Conservation (phyloP, 345 rosid genomes). For the Zanthoxylum bungeanum region DNA sequence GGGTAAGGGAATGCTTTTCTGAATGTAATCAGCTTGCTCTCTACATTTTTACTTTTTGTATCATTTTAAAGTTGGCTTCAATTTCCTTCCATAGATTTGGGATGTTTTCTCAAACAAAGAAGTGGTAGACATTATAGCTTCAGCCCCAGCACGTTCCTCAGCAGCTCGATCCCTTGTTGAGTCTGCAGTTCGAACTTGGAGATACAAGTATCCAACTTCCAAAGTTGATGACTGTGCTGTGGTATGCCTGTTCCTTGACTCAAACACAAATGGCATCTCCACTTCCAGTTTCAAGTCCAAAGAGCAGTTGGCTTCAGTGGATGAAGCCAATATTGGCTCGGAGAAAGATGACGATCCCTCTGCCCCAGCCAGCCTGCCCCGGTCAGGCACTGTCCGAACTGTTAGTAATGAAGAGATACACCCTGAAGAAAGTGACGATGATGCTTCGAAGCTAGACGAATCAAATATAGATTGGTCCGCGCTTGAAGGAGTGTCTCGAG, state of each 20-base stretch:
- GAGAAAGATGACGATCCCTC: constrained; percentile 31
- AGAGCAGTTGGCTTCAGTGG: constrained; percentile 26
- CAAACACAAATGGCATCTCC: constrained; percentile 29
- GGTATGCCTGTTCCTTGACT: constrained; percentile 82
- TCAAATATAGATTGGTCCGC: constrained; percentile 71
- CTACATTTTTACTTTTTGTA: background rate
- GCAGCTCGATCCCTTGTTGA: constrained; percentile 85
- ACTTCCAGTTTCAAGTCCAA: constrained; percentile 35
- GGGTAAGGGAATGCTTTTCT: constrained; percentile 43
- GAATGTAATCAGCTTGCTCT: background rate
- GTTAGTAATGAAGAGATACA: constrained; percentile 31
- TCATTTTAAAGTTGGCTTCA: background rate
- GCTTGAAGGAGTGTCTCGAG: constrained; percentile 93
- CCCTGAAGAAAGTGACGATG: constrained; percentile 40
- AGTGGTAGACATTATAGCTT: constrained; percentile 76
- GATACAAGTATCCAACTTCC: constrained; percentile 84
- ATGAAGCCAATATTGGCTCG: constrained; percentile 21
- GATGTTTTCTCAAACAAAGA: constrained; percentile 91
- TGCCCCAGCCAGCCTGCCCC: constrained; percentile 28
- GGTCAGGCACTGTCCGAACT: constrained; percentile 36
- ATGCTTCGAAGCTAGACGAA: constrained; percentile 37
- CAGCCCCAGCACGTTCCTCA: constrained; percentile 61
- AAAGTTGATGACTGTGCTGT: constrained; percentile 97
- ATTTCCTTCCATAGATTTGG: constrained; percentile 58
- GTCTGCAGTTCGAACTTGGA: constrained; percentile 90